These are phyloP conservation scores for Aspergillus olivimuriae DNA, from an alignment of 495 filamentous ascomycete species.

Conservation along the genomic window DNA sequence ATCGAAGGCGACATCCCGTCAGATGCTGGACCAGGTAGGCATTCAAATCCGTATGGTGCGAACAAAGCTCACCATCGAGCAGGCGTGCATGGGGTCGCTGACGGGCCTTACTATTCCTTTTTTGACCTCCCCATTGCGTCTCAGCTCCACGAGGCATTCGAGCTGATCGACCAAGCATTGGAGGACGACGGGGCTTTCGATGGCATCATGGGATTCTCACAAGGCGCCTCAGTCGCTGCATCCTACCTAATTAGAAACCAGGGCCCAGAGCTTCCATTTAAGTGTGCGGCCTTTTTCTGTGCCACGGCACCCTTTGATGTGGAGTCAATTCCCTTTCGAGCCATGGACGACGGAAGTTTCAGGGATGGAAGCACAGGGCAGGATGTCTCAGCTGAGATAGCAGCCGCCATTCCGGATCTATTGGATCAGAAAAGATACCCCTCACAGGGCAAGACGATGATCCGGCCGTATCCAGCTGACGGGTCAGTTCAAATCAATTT, in stretches of 20 bases:
- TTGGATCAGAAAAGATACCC: neutral
- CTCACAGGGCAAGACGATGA: neutral
- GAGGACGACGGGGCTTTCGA: neutral
- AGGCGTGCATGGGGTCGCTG: neutral
- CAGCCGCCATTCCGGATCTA: neutral
- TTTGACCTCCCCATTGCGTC: neutral
- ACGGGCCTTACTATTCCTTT: neutral
- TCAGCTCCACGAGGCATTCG: neutral
- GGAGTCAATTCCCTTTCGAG: neutral
- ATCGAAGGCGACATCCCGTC: neutral
- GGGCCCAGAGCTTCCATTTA: neutral
- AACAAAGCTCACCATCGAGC: neutral
- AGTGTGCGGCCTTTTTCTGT: neutral
- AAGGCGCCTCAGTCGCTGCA: neutral
- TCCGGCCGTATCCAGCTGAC: neutral
- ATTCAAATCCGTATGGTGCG: neutral
- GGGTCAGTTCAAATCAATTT: neutral
- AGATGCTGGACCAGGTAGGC: neutral
- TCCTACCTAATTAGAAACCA: neutral
- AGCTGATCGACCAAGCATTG: neutral
- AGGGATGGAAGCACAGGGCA: neutral
- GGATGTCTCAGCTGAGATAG: neutral
- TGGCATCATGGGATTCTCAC: conserved; percentile 1
- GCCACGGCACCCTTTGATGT: neutral
- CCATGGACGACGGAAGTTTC: neutral